A percentile compares a stretch with the other conserved stretches of the same genome.
Evolutionary conservation across 495 filamentous ascomycete genomes (phyloP).

Genomic region (Cercophora newfieldiana): DNA sequence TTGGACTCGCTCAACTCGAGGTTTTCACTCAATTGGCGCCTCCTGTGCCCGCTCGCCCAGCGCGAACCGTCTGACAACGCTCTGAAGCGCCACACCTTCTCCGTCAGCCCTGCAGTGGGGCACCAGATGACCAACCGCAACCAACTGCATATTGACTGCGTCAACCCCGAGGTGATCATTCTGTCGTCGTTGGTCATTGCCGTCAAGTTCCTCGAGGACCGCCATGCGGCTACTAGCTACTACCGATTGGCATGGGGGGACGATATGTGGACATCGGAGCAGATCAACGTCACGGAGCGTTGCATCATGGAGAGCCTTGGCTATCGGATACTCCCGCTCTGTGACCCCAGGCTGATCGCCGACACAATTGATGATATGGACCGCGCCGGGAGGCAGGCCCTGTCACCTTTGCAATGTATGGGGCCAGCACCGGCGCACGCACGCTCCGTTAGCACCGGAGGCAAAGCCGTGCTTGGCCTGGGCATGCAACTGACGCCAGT

Average conservation of each 20-base stretch:
- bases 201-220: constrained; percentile 55
- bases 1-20: constrained; percentile 56
- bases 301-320: constrained; percentile 56
- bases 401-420: constrained; percentile 19
- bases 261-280: constrained; percentile 51
- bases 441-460: constrained; percentile 16
- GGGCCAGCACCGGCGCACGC: constrained; percentile 23
- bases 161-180: constrained; percentile 54
- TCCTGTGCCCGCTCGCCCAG: constrained; percentile 45
- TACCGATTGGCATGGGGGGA: constrained; percentile 48
- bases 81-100: constrained; percentile 49
- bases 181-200: constrained; percentile 52
- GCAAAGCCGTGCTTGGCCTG: constrained; percentile 37
- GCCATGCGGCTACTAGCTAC: constrained; percentile 42
- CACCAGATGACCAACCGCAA: neutral
- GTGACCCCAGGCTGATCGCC: constrained; percentile 45
- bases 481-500: constrained; percentile 43
- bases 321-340: constrained; percentile 54
- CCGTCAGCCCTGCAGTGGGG: constrained; percentile 29
- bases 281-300: constrained; percentile 56
- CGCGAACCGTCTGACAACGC: constrained; percentile 16
- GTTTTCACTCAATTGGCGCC: constrained; percentile 55
- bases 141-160: constrained; percentile 54
- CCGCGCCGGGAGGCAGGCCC: constrained; percentile 46
- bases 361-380: constrained; percentile 56